These are phyloP conservation scores for Coemansia sp. DNA, from an alignment of 192 early-diverging fungal genomes.

Conservation along the genomic window DNA sequence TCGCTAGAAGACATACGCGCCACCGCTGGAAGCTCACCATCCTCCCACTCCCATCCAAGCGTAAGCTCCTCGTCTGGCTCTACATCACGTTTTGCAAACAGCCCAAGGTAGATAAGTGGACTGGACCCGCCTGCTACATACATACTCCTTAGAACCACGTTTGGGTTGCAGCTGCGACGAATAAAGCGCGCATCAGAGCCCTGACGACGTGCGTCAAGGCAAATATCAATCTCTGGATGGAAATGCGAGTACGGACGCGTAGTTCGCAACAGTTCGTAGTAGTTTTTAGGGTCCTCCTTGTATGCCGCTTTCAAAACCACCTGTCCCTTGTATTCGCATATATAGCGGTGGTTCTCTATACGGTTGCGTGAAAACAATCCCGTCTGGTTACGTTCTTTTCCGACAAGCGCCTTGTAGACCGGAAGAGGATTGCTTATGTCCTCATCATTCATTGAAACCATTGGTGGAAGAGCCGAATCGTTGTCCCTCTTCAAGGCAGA, in stretches of 20 bases:
- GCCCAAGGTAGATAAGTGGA: constrained; percentile 62
- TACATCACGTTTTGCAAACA: constrained; percentile 64
- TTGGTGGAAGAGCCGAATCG: constrained; percentile 9
- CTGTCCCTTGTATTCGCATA: constrained; percentile 80
- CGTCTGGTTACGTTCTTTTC: constrained; percentile 27
- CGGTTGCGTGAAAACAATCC: constrained; percentile 40
- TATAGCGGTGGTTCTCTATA: constrained; percentile 46
- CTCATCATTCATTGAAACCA: constrained; percentile 15
- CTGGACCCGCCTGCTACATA: constrained; percentile 50
- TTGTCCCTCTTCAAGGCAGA: neutral
- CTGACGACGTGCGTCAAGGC: constrained; percentile 67
- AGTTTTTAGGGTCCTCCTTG: constrained; percentile 65
- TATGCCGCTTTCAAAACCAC: constrained; percentile 66
- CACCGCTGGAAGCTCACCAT: constrained; percentile 46
- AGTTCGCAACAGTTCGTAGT: constrained; percentile 66
- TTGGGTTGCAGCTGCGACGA: constrained; percentile 67
- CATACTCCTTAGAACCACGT: constrained; percentile 65
- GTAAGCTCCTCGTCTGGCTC: constrained; percentile 68
- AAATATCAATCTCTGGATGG: constrained; percentile 64
- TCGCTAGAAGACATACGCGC: constrained; percentile 34
- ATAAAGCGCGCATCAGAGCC: constrained; percentile 71
- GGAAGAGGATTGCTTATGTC: constrained; percentile 12
- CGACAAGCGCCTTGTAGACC: constrained; percentile 19
- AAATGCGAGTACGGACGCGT: constrained; percentile 66
- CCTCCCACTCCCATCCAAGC: constrained; percentile 71